Evolutionary conservation across 495 filamentous ascomycete species (phyloP), one percentile per base, ranked within the genome.

Genomic region (Filosporella fistucella): DNA sequence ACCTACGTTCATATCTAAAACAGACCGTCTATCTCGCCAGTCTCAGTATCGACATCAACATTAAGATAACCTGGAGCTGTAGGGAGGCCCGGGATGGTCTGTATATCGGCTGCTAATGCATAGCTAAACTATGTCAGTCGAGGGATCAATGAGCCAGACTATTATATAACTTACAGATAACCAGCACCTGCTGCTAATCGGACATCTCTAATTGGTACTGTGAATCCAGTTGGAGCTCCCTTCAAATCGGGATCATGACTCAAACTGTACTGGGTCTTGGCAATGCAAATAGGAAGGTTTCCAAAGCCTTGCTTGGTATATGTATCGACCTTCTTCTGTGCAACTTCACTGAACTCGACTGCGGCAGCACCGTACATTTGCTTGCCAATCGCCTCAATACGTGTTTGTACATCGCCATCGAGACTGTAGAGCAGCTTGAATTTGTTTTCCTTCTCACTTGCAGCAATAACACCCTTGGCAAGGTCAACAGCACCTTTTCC

Each of bases 201-300:
- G 38, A 98, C 91, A 63, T 98, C 93, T 50, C 91, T 71, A 52
- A 98, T 96, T 9, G 93, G 93, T 17, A 98, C 86, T 5, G 88
- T 95, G 64, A 98, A 98, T 18, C 91, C 93, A 7, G 85, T 88
- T 12, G 93, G 93, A n/a, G 93, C 93, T 39, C 93, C 93, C 72
- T 98, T 98, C 51, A 98, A 75, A 17, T 84, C 78, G 11, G 90
- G 85, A 63, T 98, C 93, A 60, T 97, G 93, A 61, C 86, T 91
- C 52, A 98, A 80, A 18, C 88, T 94, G 68, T 98, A 98, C 67
- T 98, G 93, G 32, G 93, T 96, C 80, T 97, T 98, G 48, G 91
- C 91, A 50, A 96, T 82, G 67, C 91, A 97, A 64, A 96, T 95
- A 2, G 93, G 93, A 49, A 97, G 75, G 58, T 94, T 88, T 9